phyloP scores from a whole-genome alignment of 2,329 filamentous ascomycete species.

The Cryoendolithus antarcticus region DNA sequence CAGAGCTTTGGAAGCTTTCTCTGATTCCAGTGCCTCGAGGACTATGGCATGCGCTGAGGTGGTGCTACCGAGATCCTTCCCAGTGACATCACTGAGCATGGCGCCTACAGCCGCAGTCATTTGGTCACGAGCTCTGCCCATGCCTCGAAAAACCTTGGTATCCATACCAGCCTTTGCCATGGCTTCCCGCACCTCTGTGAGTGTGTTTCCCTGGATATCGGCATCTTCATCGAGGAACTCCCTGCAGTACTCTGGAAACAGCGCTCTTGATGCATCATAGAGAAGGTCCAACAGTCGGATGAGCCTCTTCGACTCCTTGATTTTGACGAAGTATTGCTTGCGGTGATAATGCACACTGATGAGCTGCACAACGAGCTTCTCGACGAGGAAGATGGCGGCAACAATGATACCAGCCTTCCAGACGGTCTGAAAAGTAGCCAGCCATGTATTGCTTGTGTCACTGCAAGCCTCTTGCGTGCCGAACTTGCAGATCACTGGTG shows the following conservation, averaged over 20 bases:
- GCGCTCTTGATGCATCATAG: constrained; percentile 64
- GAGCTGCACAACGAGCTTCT: constrained; percentile 59
- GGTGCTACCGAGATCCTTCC: constrained; percentile 63
- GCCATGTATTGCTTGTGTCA: too few species aligned
- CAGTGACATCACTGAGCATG: constrained; percentile 73
- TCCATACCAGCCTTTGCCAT: constrained; percentile 42
- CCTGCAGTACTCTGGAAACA: constrained; percentile 72
- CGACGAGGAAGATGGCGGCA: constrained; percentile 50
- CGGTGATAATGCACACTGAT: constrained; percentile 64
- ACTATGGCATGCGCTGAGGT: constrained; percentile 18
- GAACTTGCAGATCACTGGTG: constrained; percentile 29
- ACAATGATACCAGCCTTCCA: constrained; percentile 51
- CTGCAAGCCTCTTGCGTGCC: constrained; percentile 7
- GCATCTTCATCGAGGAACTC: constrained; percentile 75
- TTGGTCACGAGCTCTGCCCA: constrained; percentile 64
- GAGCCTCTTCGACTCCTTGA: constrained; percentile 68
- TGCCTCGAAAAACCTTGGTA: constrained; percentile 51
- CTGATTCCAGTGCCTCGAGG: constrained; percentile 18
- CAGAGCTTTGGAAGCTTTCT: constrained; percentile 20
- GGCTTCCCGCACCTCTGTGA: constrained; percentile 33
- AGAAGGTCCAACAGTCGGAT: constrained; percentile 61
- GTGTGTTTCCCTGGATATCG: constrained; percentile 65
- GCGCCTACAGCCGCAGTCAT: constrained; percentile 75
- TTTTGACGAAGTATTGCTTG: constrained; percentile 57
- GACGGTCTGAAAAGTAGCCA: constrained; percentile 38